These are phyloP conservation scores for Flaveria ramosissima DNA, from an alignment of 129 eudicot species.

Conservation along the genomic window DNA sequence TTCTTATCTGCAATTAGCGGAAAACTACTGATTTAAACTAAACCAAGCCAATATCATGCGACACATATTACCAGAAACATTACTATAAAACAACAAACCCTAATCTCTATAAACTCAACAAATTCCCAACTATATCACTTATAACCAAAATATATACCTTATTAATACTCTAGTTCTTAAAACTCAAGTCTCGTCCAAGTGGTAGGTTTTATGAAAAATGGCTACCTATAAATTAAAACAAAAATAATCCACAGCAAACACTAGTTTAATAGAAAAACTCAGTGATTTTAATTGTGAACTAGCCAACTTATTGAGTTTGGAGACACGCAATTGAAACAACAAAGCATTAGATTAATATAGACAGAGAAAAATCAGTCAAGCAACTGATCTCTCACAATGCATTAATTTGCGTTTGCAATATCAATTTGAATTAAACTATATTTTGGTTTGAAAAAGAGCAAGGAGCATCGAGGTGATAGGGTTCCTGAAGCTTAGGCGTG, in stretches of 20 bases:
- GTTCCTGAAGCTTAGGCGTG: too few species aligned
- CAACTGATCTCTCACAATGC: background rate
- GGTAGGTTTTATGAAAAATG: background rate
- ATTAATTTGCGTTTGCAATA: background rate
- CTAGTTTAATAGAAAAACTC: background rate
- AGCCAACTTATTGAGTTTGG: background rate
- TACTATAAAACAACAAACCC: background rate
- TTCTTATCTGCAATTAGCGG: slow-evolving; percentile 18
- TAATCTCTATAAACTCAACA: background rate
- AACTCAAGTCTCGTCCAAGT: background rate
- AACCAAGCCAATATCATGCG: background rate
- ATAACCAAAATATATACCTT: background rate
- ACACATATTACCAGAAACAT: background rate
- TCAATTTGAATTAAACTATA: background rate
- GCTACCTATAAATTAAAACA: background rate
- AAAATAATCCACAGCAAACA: background rate
- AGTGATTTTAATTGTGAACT: background rate
- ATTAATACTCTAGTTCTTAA: background rate
- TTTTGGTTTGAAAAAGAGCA: too few species aligned
- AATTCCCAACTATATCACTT: background rate
- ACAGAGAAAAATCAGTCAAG: background rate
- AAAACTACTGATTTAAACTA: background rate
- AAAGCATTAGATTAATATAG: background rate
- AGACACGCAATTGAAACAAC: background rate
- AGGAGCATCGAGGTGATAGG: too few species aligned